phyloP scores from a whole-genome alignment of 148 eudicot species.

The Amaranthus hypochondriacus region DNA sequence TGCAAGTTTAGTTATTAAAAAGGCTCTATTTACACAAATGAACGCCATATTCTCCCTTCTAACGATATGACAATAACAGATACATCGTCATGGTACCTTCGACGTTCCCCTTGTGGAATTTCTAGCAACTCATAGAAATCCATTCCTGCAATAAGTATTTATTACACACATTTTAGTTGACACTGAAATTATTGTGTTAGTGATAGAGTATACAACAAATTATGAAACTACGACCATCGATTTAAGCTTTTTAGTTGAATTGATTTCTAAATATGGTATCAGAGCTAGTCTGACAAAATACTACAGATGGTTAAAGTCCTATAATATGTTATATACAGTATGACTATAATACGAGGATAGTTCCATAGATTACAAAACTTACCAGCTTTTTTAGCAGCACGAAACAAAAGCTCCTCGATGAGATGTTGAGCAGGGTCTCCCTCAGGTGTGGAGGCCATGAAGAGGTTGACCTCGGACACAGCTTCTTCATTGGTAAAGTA shows the following conservation, averaged over 20 bases:
- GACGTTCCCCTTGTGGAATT: conserved; percentile 94
- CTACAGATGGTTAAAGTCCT: not conserved
- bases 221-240: not conserved
- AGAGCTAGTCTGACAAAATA: not conserved
- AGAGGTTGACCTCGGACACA: conserved; percentile 58
- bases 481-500: conserved; percentile 89
- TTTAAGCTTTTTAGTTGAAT: not conserved
- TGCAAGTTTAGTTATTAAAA: not conserved
- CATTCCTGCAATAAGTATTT: conserved; percentile 24
- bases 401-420: conserved; percentile 71
- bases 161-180: no score
- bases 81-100: conserved; percentile 93
- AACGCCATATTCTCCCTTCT: conserved; percentile 90
- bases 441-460: conserved; percentile 65
- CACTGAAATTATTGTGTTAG: no score
- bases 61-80: conserved; percentile 86
- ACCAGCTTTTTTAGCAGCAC: conserved; percentile 93
- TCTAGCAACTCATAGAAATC: conserved; percentile 78
- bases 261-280: not conserved
- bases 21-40: conserved; percentile 50
- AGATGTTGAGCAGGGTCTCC: conserved; percentile 96
- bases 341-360: no score
- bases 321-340: no score
- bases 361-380: not conserved
- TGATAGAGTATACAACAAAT: no score